Base-by-base conservation (phyloP, 495 filamentous ascomycete genomes). In the Collariella sp. region DNA sequence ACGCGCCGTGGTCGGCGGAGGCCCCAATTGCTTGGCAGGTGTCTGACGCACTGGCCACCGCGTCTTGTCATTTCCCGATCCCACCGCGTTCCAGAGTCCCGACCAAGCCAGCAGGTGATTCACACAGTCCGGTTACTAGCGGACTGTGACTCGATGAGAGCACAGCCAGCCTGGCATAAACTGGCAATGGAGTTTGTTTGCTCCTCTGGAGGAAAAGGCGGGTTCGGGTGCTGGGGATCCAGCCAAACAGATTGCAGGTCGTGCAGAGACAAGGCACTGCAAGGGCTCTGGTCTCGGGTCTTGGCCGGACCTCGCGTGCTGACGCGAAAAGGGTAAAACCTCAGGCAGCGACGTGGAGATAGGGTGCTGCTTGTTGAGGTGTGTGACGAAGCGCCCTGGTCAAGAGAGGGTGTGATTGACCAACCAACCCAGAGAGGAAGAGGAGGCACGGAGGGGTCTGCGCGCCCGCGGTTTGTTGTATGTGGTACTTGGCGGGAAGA, bases 401-500 rank as follows among this genome's bases (percentile, higher is more conserved):
- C 16, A 23, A 50, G 40, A 40, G 31, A 9, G 44, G 29, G 48
- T 57, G 55, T 53, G 48, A 50, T 55, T 50, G 51, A 59, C 42
- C 38, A 42, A 47, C 56, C 56, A 55, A 41, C 12, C 56, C 39
- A 13, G 40, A 40, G 7, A 41, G 45, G 49, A 44, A 44, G 47
- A 39, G 20, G 46, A 46, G 51, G 49, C 20, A 48, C 56, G 46
- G 52, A 9, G 52, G 52, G 46, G 48, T 40, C 43, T 10, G 34
- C 26, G 18, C 43, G 33, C 18, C 33, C 2, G 16, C 24, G 18
- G 34, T 41, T 49, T 10, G 5, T 45, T 57, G 57, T 60, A 60
- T 38, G 57, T 11, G 57, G 57, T 60, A 60, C 57, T 22, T 60
- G n/a, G 48, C 38, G 18, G 33, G 20, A 43, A 40, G 38, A 11